These are phyloP conservation scores for Lachnellula arida DNA, from an alignment of 2,329 filamentous ascomycete genomes.

Conservation along the genomic window DNA sequence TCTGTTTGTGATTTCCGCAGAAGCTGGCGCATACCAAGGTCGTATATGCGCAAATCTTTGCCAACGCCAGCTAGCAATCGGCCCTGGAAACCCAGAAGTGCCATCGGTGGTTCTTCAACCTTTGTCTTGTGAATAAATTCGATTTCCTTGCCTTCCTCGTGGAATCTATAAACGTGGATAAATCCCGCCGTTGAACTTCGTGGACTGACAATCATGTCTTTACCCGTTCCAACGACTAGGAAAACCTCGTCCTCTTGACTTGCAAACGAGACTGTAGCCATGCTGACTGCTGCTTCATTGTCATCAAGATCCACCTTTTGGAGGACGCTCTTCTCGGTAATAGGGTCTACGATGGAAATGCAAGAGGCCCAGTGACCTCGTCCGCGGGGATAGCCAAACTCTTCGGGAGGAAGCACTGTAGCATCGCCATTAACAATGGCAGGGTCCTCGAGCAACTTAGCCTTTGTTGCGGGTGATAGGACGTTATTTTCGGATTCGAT, in stretches of 20 bases:
- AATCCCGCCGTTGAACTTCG: constrained; percentile 73
- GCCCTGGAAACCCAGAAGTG: constrained; percentile 90
- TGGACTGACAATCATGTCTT: constrained; percentile 78
- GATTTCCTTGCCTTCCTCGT: constrained; percentile 78
- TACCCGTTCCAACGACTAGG: constrained; percentile 89
- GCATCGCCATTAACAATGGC: constrained; percentile 66
- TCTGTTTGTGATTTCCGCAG: constrained; percentile 86
- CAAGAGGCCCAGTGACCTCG: constrained; percentile 92
- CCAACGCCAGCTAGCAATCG: constrained; percentile 83
- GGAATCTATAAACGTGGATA: constrained; percentile 88
- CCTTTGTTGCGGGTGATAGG: constrained; percentile 70
- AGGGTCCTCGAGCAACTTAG: constrained; percentile 69
- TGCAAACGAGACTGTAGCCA: constrained; percentile 78
- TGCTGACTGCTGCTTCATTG: constrained; percentile 88
- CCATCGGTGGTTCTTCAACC: constrained; percentile 81
- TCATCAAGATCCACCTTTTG: constrained; percentile 78
- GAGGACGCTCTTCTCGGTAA: constrained; percentile 67
- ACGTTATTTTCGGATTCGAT: constrained; percentile 93
- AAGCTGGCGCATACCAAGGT: constrained; percentile 87
- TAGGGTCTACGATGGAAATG: constrained; percentile 84
- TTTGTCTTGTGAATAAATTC: constrained; percentile 97
- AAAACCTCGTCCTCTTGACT: constrained; percentile 87
- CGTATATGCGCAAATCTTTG: constrained; percentile 78
- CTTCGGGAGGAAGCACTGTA: constrained; percentile 65
- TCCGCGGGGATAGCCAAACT: constrained; percentile 85